Percentiles rank a stretch among this genome's conserved stretches.
Conservation (phyloP, 768 basidiomycete genomes). For the Agrocybe praecox region DNA sequence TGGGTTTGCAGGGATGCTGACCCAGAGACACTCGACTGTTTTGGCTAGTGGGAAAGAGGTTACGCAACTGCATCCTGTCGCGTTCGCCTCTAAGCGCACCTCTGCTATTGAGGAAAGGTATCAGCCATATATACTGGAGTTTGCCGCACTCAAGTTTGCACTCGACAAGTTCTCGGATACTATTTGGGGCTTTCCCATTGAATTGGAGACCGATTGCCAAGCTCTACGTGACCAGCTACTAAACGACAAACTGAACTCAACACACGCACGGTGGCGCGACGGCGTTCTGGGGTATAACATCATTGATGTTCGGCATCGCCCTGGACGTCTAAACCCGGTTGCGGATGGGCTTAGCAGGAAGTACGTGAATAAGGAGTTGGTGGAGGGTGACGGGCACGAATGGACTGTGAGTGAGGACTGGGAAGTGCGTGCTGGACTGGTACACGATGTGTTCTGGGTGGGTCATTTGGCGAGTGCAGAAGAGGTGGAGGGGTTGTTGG, state of each 20-base stretch:
- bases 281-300: constrained; percentile 30
- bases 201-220: constrained; percentile 36
- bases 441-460: constrained; percentile 23
- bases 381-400: constrained; percentile 26
- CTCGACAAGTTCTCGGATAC: constrained; percentile 19
- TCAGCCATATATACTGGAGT: constrained; percentile 32
- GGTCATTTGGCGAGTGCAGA: constrained; percentile 4
- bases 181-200: constrained; percentile 28
- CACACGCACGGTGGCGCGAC: constrained; percentile 37
- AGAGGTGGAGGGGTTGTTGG: constrained; percentile 15
- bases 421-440: constrained; percentile 20
- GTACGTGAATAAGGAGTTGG: constrained; percentile 15
- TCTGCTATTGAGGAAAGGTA: constrained; percentile 30
- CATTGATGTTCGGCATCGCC: constrained; percentile 21
- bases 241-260: constrained; percentile 22
- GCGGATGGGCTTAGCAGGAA: constrained; percentile 32
- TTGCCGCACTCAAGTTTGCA: constrained; percentile 21
- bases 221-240: constrained; percentile 30
- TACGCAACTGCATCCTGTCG: constrained; percentile 28
- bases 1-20: constrained; percentile 32
- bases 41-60: constrained; percentile 22
- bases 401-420: constrained; percentile 35
- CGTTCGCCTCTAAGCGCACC: constrained; percentile 35
- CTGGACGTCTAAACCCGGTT: constrained; percentile 17
- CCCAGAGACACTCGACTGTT: constrained; percentile 23